Evolutionary conservation across 1,284 basidiomycete genomes (phyloP).

Genomic region (Lignosus rhinocerotis): DNA sequence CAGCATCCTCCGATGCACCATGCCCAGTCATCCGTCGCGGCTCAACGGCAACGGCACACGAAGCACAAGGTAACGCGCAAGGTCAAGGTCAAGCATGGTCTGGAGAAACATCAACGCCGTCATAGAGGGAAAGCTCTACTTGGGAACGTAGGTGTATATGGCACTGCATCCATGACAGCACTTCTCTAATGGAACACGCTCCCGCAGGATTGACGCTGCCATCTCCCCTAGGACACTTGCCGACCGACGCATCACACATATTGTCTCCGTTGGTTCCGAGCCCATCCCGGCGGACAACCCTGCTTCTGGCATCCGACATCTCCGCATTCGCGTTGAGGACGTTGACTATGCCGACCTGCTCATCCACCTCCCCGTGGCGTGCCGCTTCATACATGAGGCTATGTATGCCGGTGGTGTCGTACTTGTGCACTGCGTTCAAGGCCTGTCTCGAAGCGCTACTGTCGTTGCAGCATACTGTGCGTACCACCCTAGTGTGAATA

Average conservation of each 20-base stretch:
- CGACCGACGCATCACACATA: conserved; percentile 75
- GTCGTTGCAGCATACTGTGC: conserved; percentile 82
- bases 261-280: conserved; percentile 73
- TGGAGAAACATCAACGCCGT: conserved; percentile 77
- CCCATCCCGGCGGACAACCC: conserved; percentile 73
- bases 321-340: conserved; percentile 76
- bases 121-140: conserved; percentile 66
- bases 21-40: conserved; percentile 16
- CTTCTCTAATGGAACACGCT: conserved; percentile 21
- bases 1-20: conserved; percentile 18
- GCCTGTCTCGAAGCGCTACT: conserved; percentile 79
- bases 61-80: conserved; percentile 14
- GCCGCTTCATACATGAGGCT: conserved; percentile 79
- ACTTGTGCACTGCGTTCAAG: conserved; percentile 84
- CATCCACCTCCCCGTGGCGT: conserved; percentile 74
- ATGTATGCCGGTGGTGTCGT: conserved; percentile 67
- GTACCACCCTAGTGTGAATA: conserved; percentile 26
- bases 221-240: conserved; percentile 71
- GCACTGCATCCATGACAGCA: conserved; percentile 29
- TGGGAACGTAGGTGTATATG: conserved; percentile 66
- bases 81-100: conserved; percentile 37
- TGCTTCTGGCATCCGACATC: conserved; percentile 68
- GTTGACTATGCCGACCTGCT: conserved; percentile 83
- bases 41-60: conserved; percentile 12
- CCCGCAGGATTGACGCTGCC: conserved; percentile 65